Conservation (phyloP, 2,329 filamentous ascomycete genomes). For the Pseudogymnoascus sp. region DNA sequence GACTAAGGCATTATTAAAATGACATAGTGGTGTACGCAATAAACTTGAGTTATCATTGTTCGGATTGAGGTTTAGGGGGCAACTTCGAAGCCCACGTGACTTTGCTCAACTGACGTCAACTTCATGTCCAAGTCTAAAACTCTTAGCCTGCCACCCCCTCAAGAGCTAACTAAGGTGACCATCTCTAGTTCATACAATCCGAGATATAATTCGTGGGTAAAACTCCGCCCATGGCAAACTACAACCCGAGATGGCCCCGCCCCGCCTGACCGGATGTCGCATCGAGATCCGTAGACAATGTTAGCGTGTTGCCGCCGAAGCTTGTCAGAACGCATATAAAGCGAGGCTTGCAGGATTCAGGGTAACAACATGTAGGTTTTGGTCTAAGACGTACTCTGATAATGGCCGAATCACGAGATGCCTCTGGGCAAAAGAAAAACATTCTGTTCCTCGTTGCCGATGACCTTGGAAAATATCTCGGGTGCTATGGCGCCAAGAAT, state of each 20-base stretch:
- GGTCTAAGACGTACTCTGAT: neutral
- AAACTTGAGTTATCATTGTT: no score
- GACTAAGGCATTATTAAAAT: no score
- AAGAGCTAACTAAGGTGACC: no score
- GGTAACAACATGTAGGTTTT: neutral
- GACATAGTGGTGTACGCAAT: no score
- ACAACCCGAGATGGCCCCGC: neutral
- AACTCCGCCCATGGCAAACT: neutral
- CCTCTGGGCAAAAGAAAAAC: slow-evolving; percentile 25
- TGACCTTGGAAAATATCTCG: slow-evolving; percentile 36
- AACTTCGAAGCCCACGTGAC: no score
- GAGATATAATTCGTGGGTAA: no score
- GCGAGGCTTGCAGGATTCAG: neutral
- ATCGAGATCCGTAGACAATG: neutral
- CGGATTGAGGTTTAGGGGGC: no score
- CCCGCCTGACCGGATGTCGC: neutral
- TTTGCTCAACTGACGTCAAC: no score
- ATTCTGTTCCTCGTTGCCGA: slow-evolving; percentile 39
- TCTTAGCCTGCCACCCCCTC: no score
- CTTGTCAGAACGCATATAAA: neutral
- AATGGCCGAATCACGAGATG: neutral
- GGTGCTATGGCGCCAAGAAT: slow-evolving; percentile 32
- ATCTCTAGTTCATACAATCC: no score
- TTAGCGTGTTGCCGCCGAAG: neutral
- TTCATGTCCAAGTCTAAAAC: no score